phyloP scores from a whole-genome alignment of 1,284 basidiomycete species.

The Bjerkandera adusta region DNA sequence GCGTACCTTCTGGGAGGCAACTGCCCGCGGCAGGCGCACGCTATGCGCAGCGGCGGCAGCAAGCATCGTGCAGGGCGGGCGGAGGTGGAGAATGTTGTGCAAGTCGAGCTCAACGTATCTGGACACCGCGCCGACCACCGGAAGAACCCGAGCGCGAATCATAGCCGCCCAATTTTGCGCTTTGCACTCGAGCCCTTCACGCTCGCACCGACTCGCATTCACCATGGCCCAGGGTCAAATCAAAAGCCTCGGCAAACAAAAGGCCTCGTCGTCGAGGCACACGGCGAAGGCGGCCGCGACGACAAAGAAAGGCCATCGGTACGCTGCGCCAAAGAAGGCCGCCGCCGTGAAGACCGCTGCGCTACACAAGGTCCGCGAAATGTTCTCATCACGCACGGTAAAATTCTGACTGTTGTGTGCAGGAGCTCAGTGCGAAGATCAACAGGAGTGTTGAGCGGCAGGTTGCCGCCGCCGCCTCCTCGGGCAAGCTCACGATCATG shows the following conservation, averaged over 20 bases:
- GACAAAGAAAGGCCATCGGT: constrained; percentile 70
- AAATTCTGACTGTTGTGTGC: constrained; percentile 10
- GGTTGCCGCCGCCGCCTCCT: constrained; percentile 84
- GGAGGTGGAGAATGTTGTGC: constrained; percentile 5
- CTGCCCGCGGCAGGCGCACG: constrained; percentile 13
- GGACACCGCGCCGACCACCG: constrained; percentile 7
- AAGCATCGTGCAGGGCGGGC: constrained; percentile 15
- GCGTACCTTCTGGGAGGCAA: constrained; percentile 16
- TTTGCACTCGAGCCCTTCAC: constrained; percentile 21
- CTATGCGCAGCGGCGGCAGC: constrained; percentile 14
- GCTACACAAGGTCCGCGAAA: constrained; percentile 56
- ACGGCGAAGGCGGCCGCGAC: constrained; percentile 61
- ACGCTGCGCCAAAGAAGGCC: constrained; percentile 72
- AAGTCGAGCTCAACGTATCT: constrained; percentile 6
- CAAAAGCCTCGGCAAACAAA: constrained; percentile 60
- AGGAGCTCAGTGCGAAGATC: constrained; percentile 86
- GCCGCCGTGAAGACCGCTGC: constrained; percentile 64
- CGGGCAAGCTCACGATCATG: constrained; percentile 88
- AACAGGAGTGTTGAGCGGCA: constrained; percentile 87
- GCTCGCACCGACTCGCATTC: neutral
- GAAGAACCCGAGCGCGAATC: constrained; percentile 7
- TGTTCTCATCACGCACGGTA: neutral
- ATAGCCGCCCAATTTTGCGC: constrained; percentile 20
- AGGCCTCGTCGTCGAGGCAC: constrained; percentile 48
- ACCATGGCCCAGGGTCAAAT: constrained; percentile 60